Conservation (phyloP, 2,329 filamentous ascomycete species). For the Leptographium flavum region DNA sequence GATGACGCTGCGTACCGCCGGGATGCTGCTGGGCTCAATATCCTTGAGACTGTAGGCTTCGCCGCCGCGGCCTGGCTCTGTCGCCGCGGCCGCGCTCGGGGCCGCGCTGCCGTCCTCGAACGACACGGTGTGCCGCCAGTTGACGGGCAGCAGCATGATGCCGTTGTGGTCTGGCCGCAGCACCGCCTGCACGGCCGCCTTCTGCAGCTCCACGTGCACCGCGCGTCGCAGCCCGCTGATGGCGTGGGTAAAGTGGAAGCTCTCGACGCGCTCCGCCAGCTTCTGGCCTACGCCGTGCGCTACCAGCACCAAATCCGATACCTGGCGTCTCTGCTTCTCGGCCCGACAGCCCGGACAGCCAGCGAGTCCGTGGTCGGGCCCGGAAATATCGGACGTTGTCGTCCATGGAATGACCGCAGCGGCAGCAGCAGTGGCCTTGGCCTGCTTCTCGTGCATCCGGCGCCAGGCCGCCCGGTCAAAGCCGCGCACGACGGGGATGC, state of each 20-base stretch:
- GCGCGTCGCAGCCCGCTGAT: constrained; percentile 82
- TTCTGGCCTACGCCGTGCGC: constrained; percentile 97
- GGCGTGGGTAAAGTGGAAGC: constrained; percentile 92
- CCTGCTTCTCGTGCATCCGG: constrained; percentile 40
- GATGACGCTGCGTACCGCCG: constrained; percentile 84
- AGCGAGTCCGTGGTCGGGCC: constrained; percentile 10
- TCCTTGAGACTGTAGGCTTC: constrained; percentile 59
- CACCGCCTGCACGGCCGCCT: constrained; percentile 57
- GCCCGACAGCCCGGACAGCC: constrained; percentile 45
- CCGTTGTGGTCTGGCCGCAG: constrained; percentile 68
- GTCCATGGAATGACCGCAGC: too few relatives aligned
- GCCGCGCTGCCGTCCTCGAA: constrained; percentile 59
- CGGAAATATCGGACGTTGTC: not conserved
- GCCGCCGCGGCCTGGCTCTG: constrained; percentile 34
- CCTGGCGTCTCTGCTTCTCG: constrained; percentile 49
- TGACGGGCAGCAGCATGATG: constrained; percentile 86
- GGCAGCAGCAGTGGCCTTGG: constrained; percentile 2
- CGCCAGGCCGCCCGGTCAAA: constrained; percentile 72
- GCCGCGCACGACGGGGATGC: constrained; percentile 76
- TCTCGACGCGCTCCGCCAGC: constrained; percentile 84
- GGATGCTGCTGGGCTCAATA: constrained; percentile 82
- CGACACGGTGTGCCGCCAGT: constrained; percentile 81
- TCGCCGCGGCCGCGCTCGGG: not conserved
- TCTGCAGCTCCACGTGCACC: constrained; percentile 71
- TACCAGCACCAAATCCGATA: constrained; percentile 79